Conservation (phyloP, 768 basidiomycete species). For the Collybiopsis luxurians region DNA sequence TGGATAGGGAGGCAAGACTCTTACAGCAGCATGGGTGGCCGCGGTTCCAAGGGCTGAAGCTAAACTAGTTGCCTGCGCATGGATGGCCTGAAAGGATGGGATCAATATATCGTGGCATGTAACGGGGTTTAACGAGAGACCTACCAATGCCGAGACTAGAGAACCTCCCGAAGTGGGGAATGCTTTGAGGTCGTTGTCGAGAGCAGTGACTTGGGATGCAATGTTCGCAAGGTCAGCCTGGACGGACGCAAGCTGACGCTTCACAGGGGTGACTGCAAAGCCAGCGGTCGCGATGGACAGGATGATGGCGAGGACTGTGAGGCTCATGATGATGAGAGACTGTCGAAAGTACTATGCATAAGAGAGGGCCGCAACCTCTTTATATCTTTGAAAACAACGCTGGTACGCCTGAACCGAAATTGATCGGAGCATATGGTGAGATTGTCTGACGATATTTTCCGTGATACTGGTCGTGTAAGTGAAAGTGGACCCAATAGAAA, state of each 20-base stretch:
- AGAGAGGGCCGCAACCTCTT: too few species aligned
- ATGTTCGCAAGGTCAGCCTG: constrained; percentile 27
- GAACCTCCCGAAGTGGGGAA: constrained; percentile 21
- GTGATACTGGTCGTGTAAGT: too few species aligned
- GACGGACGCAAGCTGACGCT: constrained; percentile 25
- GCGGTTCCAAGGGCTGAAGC: constrained; percentile 17
- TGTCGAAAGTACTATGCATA: too few species aligned
- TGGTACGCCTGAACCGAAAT: too few species aligned
- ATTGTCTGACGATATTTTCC: too few species aligned
- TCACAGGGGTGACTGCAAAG: constrained; percentile 15
- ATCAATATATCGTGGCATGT: neutral
- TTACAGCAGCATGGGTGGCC: constrained; percentile 25
- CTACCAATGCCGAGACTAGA: constrained; percentile 1
- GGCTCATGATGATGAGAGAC: neutral
- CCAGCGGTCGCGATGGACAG: constrained; percentile 22
- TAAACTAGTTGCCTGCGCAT: constrained; percentile 19
- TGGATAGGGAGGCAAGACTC: neutral
- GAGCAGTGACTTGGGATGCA: constrained; percentile 21
- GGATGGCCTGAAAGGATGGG: constrained; percentile 20
- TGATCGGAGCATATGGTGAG: too few species aligned
- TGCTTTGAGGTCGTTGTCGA: constrained; percentile 27
- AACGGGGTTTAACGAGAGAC: neutral
- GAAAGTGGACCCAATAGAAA: too few species aligned
- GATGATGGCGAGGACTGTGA: constrained; percentile 16
- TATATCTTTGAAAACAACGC: too few species aligned